Evolutionary conservation across 441 rosid genomes (phyloP).

Genomic region (Euphorbia corollata): DNA sequence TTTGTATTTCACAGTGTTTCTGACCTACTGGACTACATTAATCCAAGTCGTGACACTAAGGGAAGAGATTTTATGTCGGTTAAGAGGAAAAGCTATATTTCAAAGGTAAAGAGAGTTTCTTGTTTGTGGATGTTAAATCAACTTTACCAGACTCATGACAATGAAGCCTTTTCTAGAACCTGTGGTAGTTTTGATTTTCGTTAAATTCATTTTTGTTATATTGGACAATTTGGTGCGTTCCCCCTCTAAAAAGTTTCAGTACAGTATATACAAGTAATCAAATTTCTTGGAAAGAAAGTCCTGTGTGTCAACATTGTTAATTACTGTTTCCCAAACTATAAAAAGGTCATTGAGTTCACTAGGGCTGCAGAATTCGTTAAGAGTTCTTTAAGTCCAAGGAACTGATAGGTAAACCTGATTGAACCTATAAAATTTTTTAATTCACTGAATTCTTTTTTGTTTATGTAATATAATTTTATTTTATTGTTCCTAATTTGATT

Average conservation of each 20-base stretch:
- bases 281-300: too few relatives aligned
- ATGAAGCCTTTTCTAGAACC: not conserved
- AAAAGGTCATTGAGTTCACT: too few relatives aligned
- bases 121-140: not conserved
- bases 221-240: not conserved
- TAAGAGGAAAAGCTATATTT: slow-evolving; percentile 40
- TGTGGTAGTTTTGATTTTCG: not conserved
- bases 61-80: slow-evolving; percentile 31
- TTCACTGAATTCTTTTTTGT: not conserved
- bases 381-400: too few relatives aligned
- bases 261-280: too few relatives aligned
- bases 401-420: too few relatives aligned
- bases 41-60: slow-evolving; percentile 44
- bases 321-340: too few relatives aligned
- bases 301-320: too few relatives aligned
- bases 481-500: not conserved
- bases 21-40: slow-evolving; percentile 58
- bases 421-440: not conserved
- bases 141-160: not conserved
- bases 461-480: not conserved
- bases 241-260: not conserved
- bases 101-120: slow-evolving; percentile 34
- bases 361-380: too few relatives aligned
- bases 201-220: not conserved
- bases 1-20: slow-evolving; percentile 47